phyloP scores from a whole-genome alignment of 768 basidiomycete species.

The Cyathus striatus region DNA sequence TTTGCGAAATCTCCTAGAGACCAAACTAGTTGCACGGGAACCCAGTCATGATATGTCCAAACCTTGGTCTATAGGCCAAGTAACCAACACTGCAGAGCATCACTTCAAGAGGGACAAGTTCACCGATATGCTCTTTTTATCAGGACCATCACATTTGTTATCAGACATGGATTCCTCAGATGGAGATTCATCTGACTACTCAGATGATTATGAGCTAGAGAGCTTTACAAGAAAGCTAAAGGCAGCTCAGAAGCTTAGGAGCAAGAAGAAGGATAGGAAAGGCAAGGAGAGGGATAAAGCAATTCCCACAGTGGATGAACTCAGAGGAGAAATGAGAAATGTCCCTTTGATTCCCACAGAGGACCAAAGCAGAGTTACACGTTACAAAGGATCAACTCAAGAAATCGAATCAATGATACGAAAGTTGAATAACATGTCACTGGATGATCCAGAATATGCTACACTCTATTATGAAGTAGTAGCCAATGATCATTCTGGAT shows the following conservation, averaged over 20 bases:
- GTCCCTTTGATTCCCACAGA: too few relatives aligned
- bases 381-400: not conserved
- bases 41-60: constrained; percentile 1
- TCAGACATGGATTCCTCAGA: not conserved
- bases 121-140: not conserved
- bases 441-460: not conserved
- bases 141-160: not conserved
- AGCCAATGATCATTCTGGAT: not conserved
- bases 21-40: not conserved
- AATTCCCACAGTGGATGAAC: too few relatives aligned
- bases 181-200: not conserved
- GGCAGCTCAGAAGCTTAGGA: not conserved
- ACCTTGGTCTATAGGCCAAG: constrained; percentile 1
- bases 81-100: constrained; percentile 1
- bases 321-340: too few relatives aligned
- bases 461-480: not conserved
- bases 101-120: constrained; percentile 7
- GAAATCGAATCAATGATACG: not conserved
- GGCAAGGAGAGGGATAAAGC: not conserved
- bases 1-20: not conserved
- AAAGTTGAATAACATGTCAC: not conserved
- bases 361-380: not conserved
- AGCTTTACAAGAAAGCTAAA: constrained; percentile 1
- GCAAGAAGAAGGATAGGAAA: too few relatives aligned
- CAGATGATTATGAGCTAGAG: too few relatives aligned